Base-by-base conservation (phyloP, 768 basidiomycete species). In the Lanmaoa pseudosensibilis region DNA sequence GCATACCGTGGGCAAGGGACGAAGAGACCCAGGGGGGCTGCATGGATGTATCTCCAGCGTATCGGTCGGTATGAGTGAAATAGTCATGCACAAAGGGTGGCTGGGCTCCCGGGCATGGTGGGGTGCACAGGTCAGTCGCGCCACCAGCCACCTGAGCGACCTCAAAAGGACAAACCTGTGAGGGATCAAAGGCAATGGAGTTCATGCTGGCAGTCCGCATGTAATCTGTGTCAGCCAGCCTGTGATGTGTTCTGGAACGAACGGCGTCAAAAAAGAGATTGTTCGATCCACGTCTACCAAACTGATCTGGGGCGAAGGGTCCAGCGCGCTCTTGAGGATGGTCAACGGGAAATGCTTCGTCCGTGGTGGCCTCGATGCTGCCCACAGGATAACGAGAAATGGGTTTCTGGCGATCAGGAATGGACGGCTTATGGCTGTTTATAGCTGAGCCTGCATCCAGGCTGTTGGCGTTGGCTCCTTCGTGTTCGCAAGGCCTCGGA, bases 181-280 rank as follows among this genome's bases (percentile, higher is more conserved):
- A 52, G 33, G 55, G 60, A 63, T 68, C 70, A 52, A 60, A 54
- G 27, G 58, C 47, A 40, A 54, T 46, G 47, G 59, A 11, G 38
- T 55, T 61, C 68, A 63, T 70, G 49, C 50, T 64, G 56, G 58
- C 46, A 18, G 54, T 64, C 27, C 60, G 62, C 48, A 30, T 45
- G 50, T 56, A 55, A 46, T 68, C 68, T 33, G 58, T 48, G 50
- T 69, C 68, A 51, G 50, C 56, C 49, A 51, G 52, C 54, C 54
- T 72, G 50, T 73, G 65, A 38, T 67, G 59, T 34, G 53, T 15
- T 23, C 66, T 70, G 19, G 65, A 54, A 50, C 61, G 64, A 47
- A 73, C 65, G 40, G 74, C 69, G 69, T 76, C 78, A 58, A 77
- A 78, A 51, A 74, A 64, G 16, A 75, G 59, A 50, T 74, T 71